Percentiles rank a stretch among this genome's conserved stretches.
Evolutionary conservation across 2,329 filamentous ascomycete genomes (phyloP).

Genomic region (Ophiocordyceps polyrhachis-furcata): DNA sequence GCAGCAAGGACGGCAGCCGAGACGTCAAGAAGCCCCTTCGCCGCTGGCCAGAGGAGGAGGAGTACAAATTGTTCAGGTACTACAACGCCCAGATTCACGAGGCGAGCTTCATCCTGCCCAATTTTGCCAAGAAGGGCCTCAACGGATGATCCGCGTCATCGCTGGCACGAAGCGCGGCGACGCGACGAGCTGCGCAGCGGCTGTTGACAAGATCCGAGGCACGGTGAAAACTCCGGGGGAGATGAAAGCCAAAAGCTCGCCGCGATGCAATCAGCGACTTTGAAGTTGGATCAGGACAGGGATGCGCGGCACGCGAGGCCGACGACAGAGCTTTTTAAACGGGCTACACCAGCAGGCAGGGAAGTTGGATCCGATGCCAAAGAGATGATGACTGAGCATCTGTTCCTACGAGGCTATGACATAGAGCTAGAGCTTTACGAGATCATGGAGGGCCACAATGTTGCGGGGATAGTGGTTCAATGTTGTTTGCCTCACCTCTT

Average conservation of each 20-base stretch:
- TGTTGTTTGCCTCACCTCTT: too few relatives aligned
- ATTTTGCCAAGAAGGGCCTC: slow-evolving; percentile 63
- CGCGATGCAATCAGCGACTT: slow-evolving; percentile 55
- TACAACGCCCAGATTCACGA: slow-evolving; percentile 96
- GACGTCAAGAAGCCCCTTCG: slow-evolving; percentile 76
- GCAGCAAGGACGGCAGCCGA: slow-evolving; percentile 77
- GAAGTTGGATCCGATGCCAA: slow-evolving; percentile 28
- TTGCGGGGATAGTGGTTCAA: not conserved
- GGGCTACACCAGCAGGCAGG: slow-evolving; percentile 40
- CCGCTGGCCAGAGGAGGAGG: slow-evolving; percentile 67
- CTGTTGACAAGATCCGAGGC: not conserved
- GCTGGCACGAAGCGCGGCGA: not conserved
- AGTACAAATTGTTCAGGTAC: slow-evolving; percentile 85
- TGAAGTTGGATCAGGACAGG: slow-evolving; percentile 51
- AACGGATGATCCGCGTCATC: not conserved
- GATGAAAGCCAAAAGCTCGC: slow-evolving; percentile 31
- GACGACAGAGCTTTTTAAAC: slow-evolving; percentile 50
- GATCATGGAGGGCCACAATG: not conserved
- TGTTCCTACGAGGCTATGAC: too few relatives aligned
- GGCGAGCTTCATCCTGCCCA: slow-evolving; percentile 83
- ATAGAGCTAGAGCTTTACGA: not conserved
- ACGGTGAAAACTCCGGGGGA: not conserved
- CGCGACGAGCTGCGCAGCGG: not conserved
- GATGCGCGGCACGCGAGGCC: slow-evolving; percentile 41
- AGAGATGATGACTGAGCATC: slow-evolving; percentile 25